Percentiles rank a stretch among this genome's conserved stretches.
These are phyloP conservation scores for Trichocomaceae sp. DNA, from an alignment of 2,329 filamentous ascomycete species.

Conservation along the genomic window DNA sequence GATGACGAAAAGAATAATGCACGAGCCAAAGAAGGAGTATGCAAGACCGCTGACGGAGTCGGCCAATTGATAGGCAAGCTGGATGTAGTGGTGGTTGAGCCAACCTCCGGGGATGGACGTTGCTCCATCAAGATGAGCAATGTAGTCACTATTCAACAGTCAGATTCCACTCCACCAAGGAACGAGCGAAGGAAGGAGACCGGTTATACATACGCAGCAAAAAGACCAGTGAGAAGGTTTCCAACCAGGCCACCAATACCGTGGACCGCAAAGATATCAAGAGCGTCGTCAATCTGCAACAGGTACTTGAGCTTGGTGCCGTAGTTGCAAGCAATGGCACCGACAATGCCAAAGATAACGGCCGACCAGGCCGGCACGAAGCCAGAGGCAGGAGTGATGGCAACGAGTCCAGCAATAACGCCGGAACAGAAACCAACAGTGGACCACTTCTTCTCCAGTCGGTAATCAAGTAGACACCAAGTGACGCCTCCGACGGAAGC, in stretches of 20 bases:
- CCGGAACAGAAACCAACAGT: slow-evolving; percentile 91
- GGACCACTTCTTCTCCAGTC: slow-evolving; percentile 84
- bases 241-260: slow-evolving; percentile 71
- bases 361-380: slow-evolving; percentile 81
- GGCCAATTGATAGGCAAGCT: slow-evolving; percentile 75
- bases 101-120: slow-evolving; percentile 67
- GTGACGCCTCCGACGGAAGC: slow-evolving; percentile 80
- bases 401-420: slow-evolving; percentile 77
- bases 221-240: slow-evolving; percentile 73
- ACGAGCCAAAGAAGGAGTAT: slow-evolving; percentile 74
- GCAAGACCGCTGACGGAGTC: slow-evolving; percentile 68
- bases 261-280: slow-evolving; percentile 85
- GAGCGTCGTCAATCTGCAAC: slow-evolving; percentile 70
- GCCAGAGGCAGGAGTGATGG: slow-evolving; percentile 81
- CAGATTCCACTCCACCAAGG: slow-evolving; percentile 5
- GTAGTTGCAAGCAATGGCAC: slow-evolving; percentile 75
- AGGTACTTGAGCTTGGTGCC: slow-evolving; percentile 87
- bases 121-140: slow-evolving; percentile 70
- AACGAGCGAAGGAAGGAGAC: too few relatives aligned
- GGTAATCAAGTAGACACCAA: slow-evolving; percentile 84
- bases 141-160: slow-evolving; percentile 55
- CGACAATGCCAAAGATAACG: slow-evolving; percentile 69
- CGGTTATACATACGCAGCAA: slow-evolving; percentile 57
- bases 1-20: slow-evolving; percentile 71
- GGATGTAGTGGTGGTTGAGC: slow-evolving; percentile 76